These are phyloP conservation scores for Talaromyces sp. DNA, from an alignment of 2,329 filamentous ascomycete species.

Conservation along the genomic window DNA sequence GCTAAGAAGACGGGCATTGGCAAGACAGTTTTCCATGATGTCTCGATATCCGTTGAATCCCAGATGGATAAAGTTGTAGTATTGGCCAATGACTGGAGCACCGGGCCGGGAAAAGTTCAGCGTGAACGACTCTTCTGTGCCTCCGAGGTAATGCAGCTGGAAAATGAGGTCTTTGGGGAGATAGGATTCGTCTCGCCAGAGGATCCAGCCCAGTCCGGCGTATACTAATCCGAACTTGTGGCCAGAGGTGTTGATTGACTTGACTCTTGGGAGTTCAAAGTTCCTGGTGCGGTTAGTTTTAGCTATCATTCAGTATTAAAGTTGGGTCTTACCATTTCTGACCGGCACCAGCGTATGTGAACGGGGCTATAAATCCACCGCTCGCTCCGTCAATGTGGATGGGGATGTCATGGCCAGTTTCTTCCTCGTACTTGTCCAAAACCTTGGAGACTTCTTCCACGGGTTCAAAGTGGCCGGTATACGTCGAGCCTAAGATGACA, in stretches of 20 bases:
- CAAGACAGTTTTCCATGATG: conserved; percentile 61
- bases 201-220: conserved; percentile 65
- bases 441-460: conserved; percentile 64
- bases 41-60: conserved; percentile 61
- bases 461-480: conserved; percentile 70
- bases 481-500: conserved; percentile 67
- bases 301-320: background rate
- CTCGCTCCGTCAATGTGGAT: conserved; percentile 50
- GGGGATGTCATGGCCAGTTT: conserved; percentile 61
- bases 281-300: conserved; percentile 18
- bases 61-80: conserved; percentile 68
- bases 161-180: conserved; percentile 67
- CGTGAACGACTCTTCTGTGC: conserved; percentile 66
- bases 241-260: conserved; percentile 56
- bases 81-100: conserved; percentile 66
- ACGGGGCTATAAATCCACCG: conserved; percentile 41
- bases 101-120: conserved; percentile 70
- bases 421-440: conserved; percentile 58
- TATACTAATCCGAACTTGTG: conserved; percentile 55
- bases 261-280: conserved; percentile 31
- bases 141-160: conserved; percentile 66
- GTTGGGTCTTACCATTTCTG: conserved; percentile 49
- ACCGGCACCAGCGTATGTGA: conserved; percentile 31
- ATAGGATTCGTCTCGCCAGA: conserved; percentile 62
- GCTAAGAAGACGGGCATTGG: conserved; percentile 61